Base-by-base conservation (phyloP, 441 rosid genomes). In the Melastoma candidum region DNA sequence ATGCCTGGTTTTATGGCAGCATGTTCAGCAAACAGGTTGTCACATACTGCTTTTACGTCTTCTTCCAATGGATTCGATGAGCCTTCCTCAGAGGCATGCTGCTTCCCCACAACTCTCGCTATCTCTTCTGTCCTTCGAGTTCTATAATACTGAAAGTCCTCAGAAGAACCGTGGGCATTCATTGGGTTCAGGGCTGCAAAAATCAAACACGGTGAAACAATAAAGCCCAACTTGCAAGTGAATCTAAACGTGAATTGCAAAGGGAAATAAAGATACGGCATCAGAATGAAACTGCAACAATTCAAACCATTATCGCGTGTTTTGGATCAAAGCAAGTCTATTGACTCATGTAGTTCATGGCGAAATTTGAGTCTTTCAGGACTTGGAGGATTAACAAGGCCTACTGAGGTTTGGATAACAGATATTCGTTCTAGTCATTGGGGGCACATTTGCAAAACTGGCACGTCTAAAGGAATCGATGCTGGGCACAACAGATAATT, bases 1-100 rank as follows among this genome's bases (percentile, higher is more conserved):
- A 88, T 78, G 27, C 98, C 98, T 0, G 90, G 97, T 69, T 82
- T 88, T 67, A 88, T 88, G 53, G 85, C 88, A 0, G 92, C 77
- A 56, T 82, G 73, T 70, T 88, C 95, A 24, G 67, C 65, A 27
- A 82, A 64, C 39, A 70, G 29, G 55, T 67, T 76, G 55, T 55
- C 85, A 2, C 64, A 57, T 47, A 72, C 58, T 64, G 68, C 76
- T 62, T 72, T 77, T n/a, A 47, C 72, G 50, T 69, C 78, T 36
- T 61, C 65, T 61, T 76, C 85, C 17, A 78, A 73, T 54, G 72
- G 87, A 65, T 70, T 68, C 12, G 88, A 73, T 43, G 83, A 82
- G 56, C 83, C 88, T 80, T 83, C 96, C 77, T 85, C 95, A 11
- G 76, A 61, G 14, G 59, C 69, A 47, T 70, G 82, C 63, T 79